These are phyloP conservation scores for Tylopilus plumbeoviolaceoides DNA, from an alignment of 768 basidiomycete genomes.

Conservation along the genomic window DNA sequence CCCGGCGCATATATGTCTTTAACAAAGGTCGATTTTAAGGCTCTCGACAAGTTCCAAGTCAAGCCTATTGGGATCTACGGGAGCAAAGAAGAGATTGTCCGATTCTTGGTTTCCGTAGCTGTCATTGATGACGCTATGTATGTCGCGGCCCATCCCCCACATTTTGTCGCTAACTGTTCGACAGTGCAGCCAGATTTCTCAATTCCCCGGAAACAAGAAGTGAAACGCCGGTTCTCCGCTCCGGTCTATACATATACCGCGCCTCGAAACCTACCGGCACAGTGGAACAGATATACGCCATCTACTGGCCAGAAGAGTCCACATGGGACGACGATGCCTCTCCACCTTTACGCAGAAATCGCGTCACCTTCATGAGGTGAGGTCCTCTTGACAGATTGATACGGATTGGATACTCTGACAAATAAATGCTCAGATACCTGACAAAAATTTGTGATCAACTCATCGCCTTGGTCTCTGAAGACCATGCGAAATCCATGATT, in stretches of 20 bases:
- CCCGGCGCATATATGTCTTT: constrained; percentile 52
- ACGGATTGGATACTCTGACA: not conserved
- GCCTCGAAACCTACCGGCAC: constrained; percentile 1
- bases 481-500: constrained; percentile 41
- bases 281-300: constrained; percentile 36
- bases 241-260: constrained; percentile 49
- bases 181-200: constrained; percentile 14
- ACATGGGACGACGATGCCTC: constrained; percentile 54
- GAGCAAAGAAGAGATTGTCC: constrained; percentile 45
- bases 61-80: constrained; percentile 57
- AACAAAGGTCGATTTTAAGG: constrained; percentile 55
- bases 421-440: constrained; percentile 41
- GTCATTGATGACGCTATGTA: constrained; percentile 40
- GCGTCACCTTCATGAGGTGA: constrained; percentile 60
- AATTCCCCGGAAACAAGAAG: not conserved
- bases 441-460: constrained; percentile 57
- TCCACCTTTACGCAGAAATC: constrained; percentile 45
- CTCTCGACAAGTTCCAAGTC: constrained; percentile 42
- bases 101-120: constrained; percentile 38
- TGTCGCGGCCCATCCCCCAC: constrained; percentile 12
- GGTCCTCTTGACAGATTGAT: not conserved
- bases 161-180: not conserved
- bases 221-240: constrained; percentile 33
- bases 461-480: constrained; percentile 43
- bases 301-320: constrained; percentile 61